These are phyloP conservation scores for Begonia masoniana DNA, from an alignment of 306 rosid species.

Conservation along the genomic window DNA sequence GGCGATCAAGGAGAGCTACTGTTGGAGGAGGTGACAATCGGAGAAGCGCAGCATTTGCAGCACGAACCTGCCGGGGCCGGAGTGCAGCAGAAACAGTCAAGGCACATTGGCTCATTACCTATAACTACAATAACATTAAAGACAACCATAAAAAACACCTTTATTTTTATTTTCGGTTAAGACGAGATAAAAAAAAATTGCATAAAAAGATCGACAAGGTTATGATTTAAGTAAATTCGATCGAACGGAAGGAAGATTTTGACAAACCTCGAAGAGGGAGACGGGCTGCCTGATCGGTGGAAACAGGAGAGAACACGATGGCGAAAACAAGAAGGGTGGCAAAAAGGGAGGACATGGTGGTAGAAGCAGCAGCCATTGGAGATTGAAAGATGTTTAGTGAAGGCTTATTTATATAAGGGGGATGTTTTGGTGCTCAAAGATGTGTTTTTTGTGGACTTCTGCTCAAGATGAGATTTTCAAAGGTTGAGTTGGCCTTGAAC, in stretches of 20 bases:
- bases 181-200: not conserved
- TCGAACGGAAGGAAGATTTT: not conserved
- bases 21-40: slow-evolving; percentile 11
- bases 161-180: not conserved
- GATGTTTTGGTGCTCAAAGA: no score
- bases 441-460: no score
- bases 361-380: not conserved
- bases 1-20: slow-evolving; percentile 14
- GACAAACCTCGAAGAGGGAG: slow-evolving; percentile 3
- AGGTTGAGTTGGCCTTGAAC: no score
- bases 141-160: not conserved
- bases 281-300: slow-evolving; percentile 16
- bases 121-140: slow-evolving; percentile 6
- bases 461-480: no score
- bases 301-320: slow-evolving; percentile 16
- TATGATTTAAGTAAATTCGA: no score
- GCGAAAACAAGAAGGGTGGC: slow-evolving; percentile 21
- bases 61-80: slow-evolving; percentile 32
- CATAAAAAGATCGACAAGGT: no score
- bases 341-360: slow-evolving; percentile 15
- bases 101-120: slow-evolving; percentile 20
- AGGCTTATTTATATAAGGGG: no score
- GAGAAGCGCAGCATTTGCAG: slow-evolving; percentile 35
- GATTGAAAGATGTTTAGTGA: no score
- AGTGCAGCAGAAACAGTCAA: slow-evolving; percentile 30